Conservation (phyloP, 352 stramenopile species). For the Phytophthora constricta region DNA sequence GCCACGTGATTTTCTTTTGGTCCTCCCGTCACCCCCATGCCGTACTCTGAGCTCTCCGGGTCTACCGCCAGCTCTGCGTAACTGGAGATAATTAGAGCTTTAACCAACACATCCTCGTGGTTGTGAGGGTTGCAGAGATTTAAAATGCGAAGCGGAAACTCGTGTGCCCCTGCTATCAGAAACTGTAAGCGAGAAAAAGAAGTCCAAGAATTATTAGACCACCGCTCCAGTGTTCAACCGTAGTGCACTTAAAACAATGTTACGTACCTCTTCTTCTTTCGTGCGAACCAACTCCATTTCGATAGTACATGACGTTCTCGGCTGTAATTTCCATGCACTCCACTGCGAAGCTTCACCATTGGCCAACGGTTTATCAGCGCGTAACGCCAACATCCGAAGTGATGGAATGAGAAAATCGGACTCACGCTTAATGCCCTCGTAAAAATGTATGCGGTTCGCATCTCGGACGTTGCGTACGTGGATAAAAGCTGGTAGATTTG, state of each 20-base stretch:
- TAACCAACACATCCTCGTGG: slow-evolving; percentile 63
- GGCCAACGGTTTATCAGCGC: slow-evolving; percentile 35
- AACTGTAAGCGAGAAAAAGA: slow-evolving; percentile 32
- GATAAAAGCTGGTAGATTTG: slow-evolving; percentile 64
- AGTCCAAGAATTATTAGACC: not conserved
- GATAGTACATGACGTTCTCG: slow-evolving; percentile 53
- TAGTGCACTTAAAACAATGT: no score
- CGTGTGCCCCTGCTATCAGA: slow-evolving; percentile 57
- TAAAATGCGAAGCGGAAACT: slow-evolving; percentile 69
- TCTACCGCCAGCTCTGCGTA: slow-evolving; percentile 85
- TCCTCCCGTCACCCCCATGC: slow-evolving; percentile 16
- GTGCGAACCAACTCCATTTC: slow-evolving; percentile 76
- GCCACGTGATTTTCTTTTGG: slow-evolving; percentile 55
- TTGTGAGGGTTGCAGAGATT: slow-evolving; percentile 88
- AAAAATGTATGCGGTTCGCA: slow-evolving; percentile 38
- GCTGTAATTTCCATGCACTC: slow-evolving; percentile 60
- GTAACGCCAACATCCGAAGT: slow-evolving; percentile 49
- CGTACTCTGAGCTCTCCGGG: slow-evolving; percentile 69
- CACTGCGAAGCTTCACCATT: slow-evolving; percentile 15
- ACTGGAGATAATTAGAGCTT: slow-evolving; percentile 83
- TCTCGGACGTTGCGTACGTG: slow-evolving; percentile 47
- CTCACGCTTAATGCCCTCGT: slow-evolving; percentile 18
- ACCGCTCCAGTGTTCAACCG: no score
- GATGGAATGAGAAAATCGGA: slow-evolving; percentile 38
- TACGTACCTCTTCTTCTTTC: slow-evolving; percentile 63